phyloP scores from a whole-genome alignment of 225 moss, liverwort and hornwort species.

The Asterella californica region DNA sequence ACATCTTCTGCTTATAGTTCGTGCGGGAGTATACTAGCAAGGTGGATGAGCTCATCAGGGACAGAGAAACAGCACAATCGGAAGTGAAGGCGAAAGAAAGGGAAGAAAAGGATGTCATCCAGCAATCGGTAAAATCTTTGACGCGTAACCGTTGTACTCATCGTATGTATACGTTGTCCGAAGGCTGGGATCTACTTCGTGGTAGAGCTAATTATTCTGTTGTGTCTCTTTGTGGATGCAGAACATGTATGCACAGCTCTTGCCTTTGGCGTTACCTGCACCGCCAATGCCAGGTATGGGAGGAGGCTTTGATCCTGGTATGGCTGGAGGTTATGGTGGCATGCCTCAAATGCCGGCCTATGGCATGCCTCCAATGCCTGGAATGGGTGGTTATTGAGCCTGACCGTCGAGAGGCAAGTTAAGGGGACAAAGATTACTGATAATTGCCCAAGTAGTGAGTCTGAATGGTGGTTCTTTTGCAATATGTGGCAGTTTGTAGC shows the following conservation, averaged over 20 bases:
- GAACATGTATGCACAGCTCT: constrained; percentile 99
- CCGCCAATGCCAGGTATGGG: constrained; percentile 90
- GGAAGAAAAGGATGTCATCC: constrained; percentile 85
- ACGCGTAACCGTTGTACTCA: neutral
- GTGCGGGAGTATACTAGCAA: constrained; percentile 91
- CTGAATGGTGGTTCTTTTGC: neutral
- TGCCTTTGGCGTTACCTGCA: constrained; percentile 93
- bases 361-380: constrained; percentile 96
- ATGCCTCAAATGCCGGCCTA: constrained; percentile 76
- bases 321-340: constrained; percentile 53
- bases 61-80: constrained; percentile 62
- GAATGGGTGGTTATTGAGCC: constrained; percentile 58
- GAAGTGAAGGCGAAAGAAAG: constrained; percentile 75
- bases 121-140: constrained; percentile 70
- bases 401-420: constrained; percentile 4
- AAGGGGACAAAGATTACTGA: neutral
- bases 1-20: constrained; percentile 43
- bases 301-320: constrained; percentile 61
- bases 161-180: neutral
- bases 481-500: neutral
- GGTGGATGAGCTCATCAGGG: constrained; percentile 91
- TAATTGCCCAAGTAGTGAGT: neutral
- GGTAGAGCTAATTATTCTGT: neutral
- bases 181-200: neutral
- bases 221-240: constrained; percentile 31